A percentile compares a stretch with the other conserved stretches of the same genome.
These are phyloP conservation scores for Polytrichum formosum DNA, from an alignment of 225 moss, liverwort and hornwort genomes.

Conservation along the genomic window DNA sequence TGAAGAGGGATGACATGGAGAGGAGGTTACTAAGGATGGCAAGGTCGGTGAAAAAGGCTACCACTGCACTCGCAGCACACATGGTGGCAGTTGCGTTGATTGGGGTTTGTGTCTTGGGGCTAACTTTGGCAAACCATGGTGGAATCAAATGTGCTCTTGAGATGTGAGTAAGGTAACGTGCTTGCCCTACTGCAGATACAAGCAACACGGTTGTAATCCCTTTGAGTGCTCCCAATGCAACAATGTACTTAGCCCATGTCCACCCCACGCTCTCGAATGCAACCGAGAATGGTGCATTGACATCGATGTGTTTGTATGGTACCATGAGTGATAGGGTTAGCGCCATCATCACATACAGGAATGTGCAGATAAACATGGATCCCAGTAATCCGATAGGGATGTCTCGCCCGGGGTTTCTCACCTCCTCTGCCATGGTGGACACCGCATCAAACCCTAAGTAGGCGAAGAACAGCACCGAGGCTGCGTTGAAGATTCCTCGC, in stretches of 20 bases:
- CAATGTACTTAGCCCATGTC: constrained; percentile 83
- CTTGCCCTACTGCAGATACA: constrained; percentile 59
- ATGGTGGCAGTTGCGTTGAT: constrained; percentile 54
- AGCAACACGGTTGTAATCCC: constrained; percentile 79
- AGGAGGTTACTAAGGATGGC: constrained; percentile 60
- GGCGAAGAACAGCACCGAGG: constrained; percentile 49
- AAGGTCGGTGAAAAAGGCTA: constrained; percentile 73
- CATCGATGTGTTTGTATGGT: constrained; percentile 38
- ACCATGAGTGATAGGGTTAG: constrained; percentile 76
- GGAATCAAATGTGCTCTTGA: constrained; percentile 73
- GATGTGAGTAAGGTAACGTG: constrained; percentile 83
- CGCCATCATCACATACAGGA: constrained; percentile 75
- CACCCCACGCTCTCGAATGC: constrained; percentile 65
- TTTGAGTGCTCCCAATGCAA: constrained; percentile 76
- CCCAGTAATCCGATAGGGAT: constrained; percentile 78
- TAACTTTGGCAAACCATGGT: constrained; percentile 72
- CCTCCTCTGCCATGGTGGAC: constrained; percentile 67
- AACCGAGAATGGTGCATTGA: constrained; percentile 57
- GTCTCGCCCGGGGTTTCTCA: constrained; percentile 57
- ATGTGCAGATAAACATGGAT: constrained; percentile 64
- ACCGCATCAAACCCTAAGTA: constrained; percentile 54
- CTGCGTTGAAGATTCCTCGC: constrained; percentile 42
- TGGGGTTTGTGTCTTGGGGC: constrained; percentile 52
- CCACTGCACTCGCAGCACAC: constrained; percentile 27
- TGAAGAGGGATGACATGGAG: constrained; percentile 83